Base-by-base conservation (phyloP, 306 rosid species). In the Lotus japonicus region DNA sequence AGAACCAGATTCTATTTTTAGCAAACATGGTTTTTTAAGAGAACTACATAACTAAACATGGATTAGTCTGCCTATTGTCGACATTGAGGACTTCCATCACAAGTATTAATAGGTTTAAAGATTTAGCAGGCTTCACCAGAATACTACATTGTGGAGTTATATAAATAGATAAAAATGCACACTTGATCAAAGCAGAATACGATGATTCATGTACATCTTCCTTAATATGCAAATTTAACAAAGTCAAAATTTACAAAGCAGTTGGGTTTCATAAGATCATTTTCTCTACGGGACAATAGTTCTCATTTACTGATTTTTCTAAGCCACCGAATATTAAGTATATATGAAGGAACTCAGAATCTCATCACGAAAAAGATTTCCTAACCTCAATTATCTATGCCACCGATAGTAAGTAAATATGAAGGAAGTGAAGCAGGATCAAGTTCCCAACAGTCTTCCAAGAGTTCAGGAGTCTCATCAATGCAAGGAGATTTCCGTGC, bases 351-450 rank as follows among this genome's bases (percentile, higher is more conserved):
- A 79, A 75, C 69, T 57, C 21, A 80, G 67, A 62, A 68, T 81
- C 73, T 77, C 82, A 9, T 77, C 52, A 15, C 68, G 83, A 49
- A 82, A 81, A 31, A 82, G 55, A 73, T 84, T 85, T 84, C 79
- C 83, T 50, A 67, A 48, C 68, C 69, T 55, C 66, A 74, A 46
- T 63, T 69, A 76, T 79, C 39, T 58, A 65, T 39, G 49, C 61
- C 81, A 43, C 60, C 74, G 65, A 70, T 66, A 31, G 84, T 77
- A 26, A 86, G 92, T 71, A 90, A 77, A 80, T 88, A 85, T 11
- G 89, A 62, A 57, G 97, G 89, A 84, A 94, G 97, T 9, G 97
- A 90, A 58, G 97, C 98, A 36, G 97, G 98, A 84, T 94, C 96
- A 61, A 94, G 98, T 49, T 94, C 96, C 98, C 96, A 90, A 72